Conservation (phyloP, 495 filamentous ascomycete genomes). For the Annulohypoxylon bovei region DNA sequence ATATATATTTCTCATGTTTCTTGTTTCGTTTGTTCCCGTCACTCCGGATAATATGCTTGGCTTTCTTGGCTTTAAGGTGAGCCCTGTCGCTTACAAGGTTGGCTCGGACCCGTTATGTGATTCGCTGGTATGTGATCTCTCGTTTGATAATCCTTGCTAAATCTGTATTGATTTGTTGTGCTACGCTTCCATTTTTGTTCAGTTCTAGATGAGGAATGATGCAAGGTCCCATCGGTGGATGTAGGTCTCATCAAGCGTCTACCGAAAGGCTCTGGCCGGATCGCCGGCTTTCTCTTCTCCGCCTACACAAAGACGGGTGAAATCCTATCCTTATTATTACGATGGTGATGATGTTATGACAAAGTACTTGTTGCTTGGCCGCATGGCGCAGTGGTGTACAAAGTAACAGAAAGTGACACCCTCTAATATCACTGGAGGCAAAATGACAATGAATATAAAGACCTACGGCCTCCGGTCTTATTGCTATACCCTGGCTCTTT, state of each 20-base stretch:
- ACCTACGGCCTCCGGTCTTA: slow-evolving; percentile 18
- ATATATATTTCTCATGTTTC: slow-evolving; percentile 25
- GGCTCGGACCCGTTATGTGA: slow-evolving; percentile 29
- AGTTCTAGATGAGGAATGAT: slow-evolving; percentile 39
- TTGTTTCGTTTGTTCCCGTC: slow-evolving; percentile 40
- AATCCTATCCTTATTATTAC: slow-evolving; percentile 3
- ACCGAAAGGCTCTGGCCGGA: slow-evolving; percentile 9
- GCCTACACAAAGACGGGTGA: slow-evolving; percentile 18
- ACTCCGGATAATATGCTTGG: slow-evolving; percentile 39
- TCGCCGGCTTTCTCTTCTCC: slow-evolving; percentile 30
- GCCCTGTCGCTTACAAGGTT: slow-evolving; percentile 24
- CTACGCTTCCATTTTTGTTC: slow-evolving; percentile 26
- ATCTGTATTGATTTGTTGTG: slow-evolving; percentile 37
- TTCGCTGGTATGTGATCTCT: slow-evolving; percentile 29
- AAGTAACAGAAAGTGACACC: slow-evolving; percentile 34
- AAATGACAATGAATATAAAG: slow-evolving; percentile 26
- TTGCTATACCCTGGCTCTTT: slow-evolving; percentile 14
- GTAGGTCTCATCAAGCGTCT: slow-evolving; percentile 30
- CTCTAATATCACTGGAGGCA: slow-evolving; percentile 12
- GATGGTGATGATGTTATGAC: slow-evolving; percentile 25
- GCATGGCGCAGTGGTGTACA: slow-evolving; percentile 8
- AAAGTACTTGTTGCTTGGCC: slow-evolving; percentile 31
- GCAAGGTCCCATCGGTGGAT: slow-evolving; percentile 39
- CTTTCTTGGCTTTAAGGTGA: slow-evolving; percentile 33
- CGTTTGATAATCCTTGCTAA: slow-evolving; percentile 28